Evolutionary conservation across 129 eudicot genomes (phyloP).

Genomic region (Arctium lappa): DNA sequence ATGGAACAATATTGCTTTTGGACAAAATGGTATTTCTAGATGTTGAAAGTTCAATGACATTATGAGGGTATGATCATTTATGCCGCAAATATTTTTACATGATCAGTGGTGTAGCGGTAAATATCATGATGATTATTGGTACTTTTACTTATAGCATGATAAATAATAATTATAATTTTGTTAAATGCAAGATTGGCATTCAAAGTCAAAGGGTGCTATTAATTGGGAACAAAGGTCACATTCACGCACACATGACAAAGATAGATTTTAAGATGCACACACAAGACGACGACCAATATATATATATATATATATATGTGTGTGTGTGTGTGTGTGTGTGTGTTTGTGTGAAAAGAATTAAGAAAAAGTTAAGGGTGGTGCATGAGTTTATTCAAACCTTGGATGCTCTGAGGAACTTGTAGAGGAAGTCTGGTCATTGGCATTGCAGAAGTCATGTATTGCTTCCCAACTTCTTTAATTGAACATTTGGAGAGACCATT

Average conservation of each 20-base stretch:
- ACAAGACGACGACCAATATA: neutral
- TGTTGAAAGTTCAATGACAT: neutral
- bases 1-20: neutral
- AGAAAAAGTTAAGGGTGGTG: neutral
- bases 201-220: neutral
- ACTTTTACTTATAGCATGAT: neutral
- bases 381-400: constrained; percentile 40
- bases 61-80: neutral
- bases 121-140: neutral
- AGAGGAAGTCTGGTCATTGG: constrained; percentile 77
- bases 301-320: neutral
- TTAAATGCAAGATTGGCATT: neutral
- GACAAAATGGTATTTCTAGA: neutral
- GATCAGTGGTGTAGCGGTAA: neutral
- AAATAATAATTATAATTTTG: neutral
- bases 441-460: constrained; percentile 45
- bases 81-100: neutral
- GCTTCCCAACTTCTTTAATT: constrained; percentile 75
- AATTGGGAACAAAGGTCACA: neutral
- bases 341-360: neutral
- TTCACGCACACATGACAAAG: neutral
- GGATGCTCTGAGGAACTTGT: constrained; percentile 71
- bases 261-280: neutral
- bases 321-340: neutral
- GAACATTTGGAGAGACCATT: constrained; percentile 73